Percentiles rank a stretch among this genome's conserved stretches.
These are phyloP conservation scores for Metschnikowia bowlesiae DNA, from an alignment of 805 yeast species.

Conservation along the genomic window DNA sequence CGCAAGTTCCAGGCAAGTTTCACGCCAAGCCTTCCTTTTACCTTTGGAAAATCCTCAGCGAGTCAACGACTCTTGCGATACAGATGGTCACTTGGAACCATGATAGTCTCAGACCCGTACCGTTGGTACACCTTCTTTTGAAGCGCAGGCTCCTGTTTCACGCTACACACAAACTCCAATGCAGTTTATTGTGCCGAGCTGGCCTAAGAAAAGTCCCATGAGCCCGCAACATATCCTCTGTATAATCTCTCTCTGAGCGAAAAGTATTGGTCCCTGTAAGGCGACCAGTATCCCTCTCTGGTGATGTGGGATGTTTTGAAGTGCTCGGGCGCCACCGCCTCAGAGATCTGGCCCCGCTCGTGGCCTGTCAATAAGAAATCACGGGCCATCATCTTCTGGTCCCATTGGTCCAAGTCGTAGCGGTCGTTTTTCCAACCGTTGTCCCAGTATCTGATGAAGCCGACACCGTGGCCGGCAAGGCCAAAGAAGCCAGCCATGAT, in stretches of 20 bases:
- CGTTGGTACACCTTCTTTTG: no score
- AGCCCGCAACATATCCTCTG: constrained; percentile 43
- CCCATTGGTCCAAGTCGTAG: constrained; percentile 41
- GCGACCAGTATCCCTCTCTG: constrained; percentile 40
- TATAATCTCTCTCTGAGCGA: constrained; percentile 44
- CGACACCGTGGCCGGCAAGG: constrained; percentile 43
- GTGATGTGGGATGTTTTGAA: constrained; percentile 59
- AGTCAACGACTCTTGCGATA: no score
- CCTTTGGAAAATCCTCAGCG: no score
- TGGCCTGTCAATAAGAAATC: constrained; percentile 75
- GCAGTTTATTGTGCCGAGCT: constrained; percentile 1
- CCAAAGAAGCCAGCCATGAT: constrained; percentile 44
- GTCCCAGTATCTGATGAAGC: constrained; percentile 44
- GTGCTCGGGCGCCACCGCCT: constrained; percentile 67
- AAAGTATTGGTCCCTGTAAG: constrained; percentile 45
- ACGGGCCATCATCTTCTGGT: constrained; percentile 56
- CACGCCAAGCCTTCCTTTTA: no score
- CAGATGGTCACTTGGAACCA: no score
- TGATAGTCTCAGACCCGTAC: no score
- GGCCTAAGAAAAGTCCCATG: constrained; percentile 36
- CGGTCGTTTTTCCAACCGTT: constrained; percentile 47
- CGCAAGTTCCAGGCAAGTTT: no score
- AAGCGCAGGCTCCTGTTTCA: no score
- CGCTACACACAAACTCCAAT: not conserved
- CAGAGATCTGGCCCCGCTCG: constrained; percentile 62